Evolutionary conservation across 2,329 filamentous ascomycete genomes (phyloP).

Genomic region (Fusarium duplospermum): DNA sequence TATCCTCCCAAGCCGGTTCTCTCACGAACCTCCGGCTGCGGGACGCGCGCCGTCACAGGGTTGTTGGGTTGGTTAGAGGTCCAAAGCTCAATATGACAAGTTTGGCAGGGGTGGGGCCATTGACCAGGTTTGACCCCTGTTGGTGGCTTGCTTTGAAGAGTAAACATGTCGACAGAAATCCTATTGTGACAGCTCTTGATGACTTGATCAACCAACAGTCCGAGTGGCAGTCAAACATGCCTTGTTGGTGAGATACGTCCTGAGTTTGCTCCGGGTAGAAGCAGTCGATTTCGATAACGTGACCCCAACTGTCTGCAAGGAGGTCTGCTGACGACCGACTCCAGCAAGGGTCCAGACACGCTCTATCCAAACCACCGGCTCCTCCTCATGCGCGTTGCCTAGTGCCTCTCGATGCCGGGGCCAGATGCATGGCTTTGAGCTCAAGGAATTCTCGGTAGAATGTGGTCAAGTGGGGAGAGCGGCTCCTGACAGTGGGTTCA

Average conservation of each 20-base stretch:
- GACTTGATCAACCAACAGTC: slow-evolving; percentile 17
- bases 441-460: not conserved
- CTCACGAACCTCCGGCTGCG: slow-evolving; percentile 11
- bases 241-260: slow-evolving; percentile 2
- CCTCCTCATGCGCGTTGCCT: slow-evolving; percentile 13
- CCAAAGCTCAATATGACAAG: slow-evolving; percentile 8
- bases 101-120: slow-evolving; percentile 17
- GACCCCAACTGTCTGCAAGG: slow-evolving; percentile 38
- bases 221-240: slow-evolving; percentile 17
- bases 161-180: slow-evolving; percentile 24
- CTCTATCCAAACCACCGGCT: slow-evolving; percentile 14
- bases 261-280: slow-evolving; percentile 11
- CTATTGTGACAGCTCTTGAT: slow-evolving; percentile 9
- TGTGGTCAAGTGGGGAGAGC: not conserved
- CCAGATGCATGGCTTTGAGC: not conserved
- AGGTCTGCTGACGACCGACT: slow-evolving; percentile 15
- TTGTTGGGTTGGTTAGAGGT: slow-evolving; percentile 17
- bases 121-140: slow-evolving; percentile 26
- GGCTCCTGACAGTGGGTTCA: not conserved
- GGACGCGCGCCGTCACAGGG: slow-evolving; percentile 20
- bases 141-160: slow-evolving; percentile 22
- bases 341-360: slow-evolving; percentile 2
- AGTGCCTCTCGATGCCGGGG: slow-evolving; percentile 2
- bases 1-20: not conserved
- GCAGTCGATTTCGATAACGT: slow-evolving; percentile 39